Base-by-base conservation (phyloP, 108 stramenopile genomes). In the Cyclotella choctawhatcheeana region DNA sequence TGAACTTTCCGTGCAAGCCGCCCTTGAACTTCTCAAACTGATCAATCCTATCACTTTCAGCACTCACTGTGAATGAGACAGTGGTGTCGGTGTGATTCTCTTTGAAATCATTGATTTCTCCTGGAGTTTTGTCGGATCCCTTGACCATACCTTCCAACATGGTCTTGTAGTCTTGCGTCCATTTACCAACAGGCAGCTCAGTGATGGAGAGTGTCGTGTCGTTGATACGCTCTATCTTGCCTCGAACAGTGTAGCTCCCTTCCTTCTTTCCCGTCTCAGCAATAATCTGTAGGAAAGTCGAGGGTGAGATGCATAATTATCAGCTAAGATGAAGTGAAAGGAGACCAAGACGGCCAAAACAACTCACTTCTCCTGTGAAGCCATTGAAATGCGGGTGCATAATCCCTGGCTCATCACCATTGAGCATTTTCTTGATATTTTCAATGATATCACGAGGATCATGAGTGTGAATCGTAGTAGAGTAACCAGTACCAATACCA, bases 401-500 rank as follows among this genome's bases (percentile, higher is more conserved):
- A 53, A 69, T 73, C 43, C 81, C 45, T 6, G 81, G 71, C 27
- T 85, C 77, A 47, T 94, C 90, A 8, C 82, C 87, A 8, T 84
- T 72, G 69, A 99, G 86, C 83, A 88, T 90, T 44, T 80, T 77
- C 26, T 95, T 89, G 25, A 99, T 64, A 66, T 96, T 95, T 34
- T 67, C 67, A 69, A 99, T 97, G 61, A 99, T 81, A 8, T 95
- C 93, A 7, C 94, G 84, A 1, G 98, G 97, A 64, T 86, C 58
- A 74, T 97, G 95, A 55, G 89, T 92, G 22, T 75, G 85, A 31
- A 93, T 83, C 31, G 65, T 82, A 2, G 94, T 84, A 21, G 93
- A 94, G 92, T 96, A 99, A 12, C 99, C 99, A 3, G 99, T 99
- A 26, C 99, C 99, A 66, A 99, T 99, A 56, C 99, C 99, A 37